Percentiles rank a stretch among this genome's conserved stretches.
Evolutionary conservation across 1,284 basidiomycete genomes (phyloP).

Genomic region (Leccinum griseonigrum): DNA sequence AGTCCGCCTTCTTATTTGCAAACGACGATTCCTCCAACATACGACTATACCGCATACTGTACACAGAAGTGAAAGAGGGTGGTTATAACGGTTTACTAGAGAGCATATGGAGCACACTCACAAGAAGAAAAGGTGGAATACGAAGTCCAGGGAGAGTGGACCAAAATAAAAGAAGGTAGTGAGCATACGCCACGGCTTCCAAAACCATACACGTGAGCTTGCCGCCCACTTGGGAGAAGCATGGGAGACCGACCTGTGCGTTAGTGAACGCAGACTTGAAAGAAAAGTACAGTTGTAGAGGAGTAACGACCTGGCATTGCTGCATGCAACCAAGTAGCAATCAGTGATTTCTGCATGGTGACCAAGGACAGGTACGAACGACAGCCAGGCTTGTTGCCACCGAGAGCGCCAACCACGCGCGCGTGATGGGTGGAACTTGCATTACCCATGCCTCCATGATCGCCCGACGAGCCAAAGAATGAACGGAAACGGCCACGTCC

Average conservation of each 20-base stretch:
- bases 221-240: background rate
- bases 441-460: slow-evolving; percentile 82
- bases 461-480: slow-evolving; percentile 3
- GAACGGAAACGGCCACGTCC: slow-evolving; percentile 15
- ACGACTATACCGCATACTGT: slow-evolving; percentile 91
- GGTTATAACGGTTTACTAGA: background rate
- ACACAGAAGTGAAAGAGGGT: background rate
- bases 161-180: slow-evolving; percentile 98
- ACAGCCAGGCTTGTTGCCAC: slow-evolving; percentile 81
- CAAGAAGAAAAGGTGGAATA: slow-evolving; percentile 99
- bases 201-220: slow-evolving; percentile 10
- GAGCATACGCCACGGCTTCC: slow-evolving; percentile 81
- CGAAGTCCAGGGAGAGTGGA: slow-evolving; percentile 87
- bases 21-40: slow-evolving; percentile 97
- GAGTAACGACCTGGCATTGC: slow-evolving; percentile 91
- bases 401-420: slow-evolving; percentile 77
- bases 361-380: slow-evolving; percentile 39
- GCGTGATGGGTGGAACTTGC: slow-evolving; percentile 88
- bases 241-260: slow-evolving; percentile 56
- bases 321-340: slow-evolving; percentile 32
- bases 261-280: slow-evolving; percentile 81
- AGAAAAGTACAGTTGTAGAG: slow-evolving; percentile 90
- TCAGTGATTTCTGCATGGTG: slow-evolving; percentile 6
- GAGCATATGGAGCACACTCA: slow-evolving; percentile 40
- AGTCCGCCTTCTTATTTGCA: slow-evolving; percentile 87